Evolutionary conservation across 495 filamentous ascomycete genomes (phyloP).

Genomic region (Penicillium chermesinum): DNA sequence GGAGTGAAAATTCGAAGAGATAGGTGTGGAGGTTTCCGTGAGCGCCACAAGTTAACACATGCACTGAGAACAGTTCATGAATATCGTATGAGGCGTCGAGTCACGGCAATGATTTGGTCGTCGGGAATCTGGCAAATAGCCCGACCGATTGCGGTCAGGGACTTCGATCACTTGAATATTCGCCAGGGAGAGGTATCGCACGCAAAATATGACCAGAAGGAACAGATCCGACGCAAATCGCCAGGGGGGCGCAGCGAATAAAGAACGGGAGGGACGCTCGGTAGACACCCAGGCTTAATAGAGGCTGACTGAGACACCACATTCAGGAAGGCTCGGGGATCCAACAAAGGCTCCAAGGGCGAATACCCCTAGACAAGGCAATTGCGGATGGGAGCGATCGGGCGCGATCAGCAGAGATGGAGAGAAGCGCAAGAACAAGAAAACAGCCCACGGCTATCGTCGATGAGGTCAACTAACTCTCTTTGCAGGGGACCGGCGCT

Average conservation of each 20-base stretch:
- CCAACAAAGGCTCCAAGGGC: slow-evolving; percentile 12
- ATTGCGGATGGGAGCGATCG: background rate
- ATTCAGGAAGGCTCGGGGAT: slow-evolving; percentile 6
- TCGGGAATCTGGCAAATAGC: slow-evolving; percentile 11
- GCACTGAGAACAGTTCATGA: slow-evolving; percentile 4
- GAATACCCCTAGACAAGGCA: background rate
- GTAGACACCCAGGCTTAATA: slow-evolving; percentile 6
- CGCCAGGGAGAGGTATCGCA: no score
- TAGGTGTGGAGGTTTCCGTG: background rate
- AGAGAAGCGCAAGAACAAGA: slow-evolving; percentile 8
- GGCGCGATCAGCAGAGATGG: slow-evolving; percentile 2
- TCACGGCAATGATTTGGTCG: slow-evolving; percentile 14
- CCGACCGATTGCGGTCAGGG: slow-evolving; percentile 11
- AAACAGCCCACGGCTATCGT: slow-evolving; percentile 10
- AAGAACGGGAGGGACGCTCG: background rate
- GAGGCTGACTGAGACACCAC: slow-evolving; percentile 5
- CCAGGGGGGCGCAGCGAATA: background rate
- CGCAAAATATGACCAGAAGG: no score
- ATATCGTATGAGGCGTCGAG: slow-evolving; percentile 8
- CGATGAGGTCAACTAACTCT: slow-evolving; percentile 22
- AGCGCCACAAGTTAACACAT: background rate
- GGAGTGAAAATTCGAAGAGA: background rate
- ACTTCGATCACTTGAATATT: no score
- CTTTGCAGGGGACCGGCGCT: slow-evolving; percentile 1
- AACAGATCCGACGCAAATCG: background rate